phyloP scores from a whole-genome alignment of 768 basidiomycete genomes.

The Rhizopogon sp. region DNA sequence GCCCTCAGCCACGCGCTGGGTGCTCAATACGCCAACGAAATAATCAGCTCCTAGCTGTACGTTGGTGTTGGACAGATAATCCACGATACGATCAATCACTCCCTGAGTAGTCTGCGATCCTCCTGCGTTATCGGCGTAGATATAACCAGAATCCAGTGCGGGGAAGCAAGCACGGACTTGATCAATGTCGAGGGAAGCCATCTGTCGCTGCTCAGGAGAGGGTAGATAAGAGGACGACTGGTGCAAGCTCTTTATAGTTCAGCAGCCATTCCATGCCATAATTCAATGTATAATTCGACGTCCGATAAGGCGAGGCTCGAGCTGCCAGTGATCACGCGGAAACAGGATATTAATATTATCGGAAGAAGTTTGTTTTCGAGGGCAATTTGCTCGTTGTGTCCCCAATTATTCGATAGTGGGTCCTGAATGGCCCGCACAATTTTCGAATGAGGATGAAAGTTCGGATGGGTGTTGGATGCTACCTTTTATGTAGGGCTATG shows the following conservation, averaged over 20 bases:
- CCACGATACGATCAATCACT: constrained; percentile 54
- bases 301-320: not conserved
- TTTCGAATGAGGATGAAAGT: too few relatives aligned
- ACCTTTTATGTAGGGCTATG: too few relatives aligned
- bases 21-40: constrained; percentile 48
- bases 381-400: not conserved
- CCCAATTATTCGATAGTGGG: not conserved
- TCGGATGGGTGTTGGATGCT: too few relatives aligned
- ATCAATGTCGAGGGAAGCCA: constrained; percentile 38
- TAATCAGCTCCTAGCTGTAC: constrained; percentile 73
- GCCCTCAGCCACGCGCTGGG: constrained; percentile 46
- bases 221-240: not conserved
- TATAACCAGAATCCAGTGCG: constrained; percentile 49
- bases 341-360: not conserved
- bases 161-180: constrained; percentile 61
- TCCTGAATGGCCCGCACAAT: not conserved
- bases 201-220: not conserved
- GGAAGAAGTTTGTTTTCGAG: not conserved
- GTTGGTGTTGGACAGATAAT: constrained; percentile 70
- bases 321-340: not conserved
- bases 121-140: constrained; percentile 75
- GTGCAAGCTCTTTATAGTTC: not conserved
- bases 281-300: not conserved
- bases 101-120: constrained; percentile 59
- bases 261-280: not conserved